Evolutionary conservation across 345 rosid genomes (phyloP).

Genomic region (Gossypium herbaceum): DNA sequence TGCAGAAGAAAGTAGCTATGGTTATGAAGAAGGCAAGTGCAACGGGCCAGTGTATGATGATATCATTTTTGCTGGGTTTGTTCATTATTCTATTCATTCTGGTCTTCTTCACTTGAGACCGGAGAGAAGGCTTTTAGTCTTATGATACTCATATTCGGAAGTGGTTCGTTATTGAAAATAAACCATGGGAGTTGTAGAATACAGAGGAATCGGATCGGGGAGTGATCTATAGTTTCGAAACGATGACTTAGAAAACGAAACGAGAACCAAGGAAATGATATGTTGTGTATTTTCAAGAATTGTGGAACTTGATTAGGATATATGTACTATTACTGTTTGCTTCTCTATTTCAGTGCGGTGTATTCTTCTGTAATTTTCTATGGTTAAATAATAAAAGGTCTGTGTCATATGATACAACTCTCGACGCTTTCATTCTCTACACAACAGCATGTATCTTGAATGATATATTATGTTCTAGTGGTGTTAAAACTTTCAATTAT

Average conservation of each 20-base stretch:
- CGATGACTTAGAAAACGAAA: background rate
- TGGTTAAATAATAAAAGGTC: background rate
- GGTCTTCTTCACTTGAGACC: slow-evolving; percentile 64
- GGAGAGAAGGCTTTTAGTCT: background rate
- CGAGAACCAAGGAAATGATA: background rate
- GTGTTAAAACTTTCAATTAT: no score
- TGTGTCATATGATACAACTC: background rate
- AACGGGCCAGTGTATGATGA: slow-evolving; percentile 96
- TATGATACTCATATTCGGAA: background rate
- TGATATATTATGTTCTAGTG: no score
- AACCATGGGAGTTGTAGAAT: slow-evolving; percentile 1
- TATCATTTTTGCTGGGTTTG: slow-evolving; percentile 63
- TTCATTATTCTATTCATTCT: slow-evolving; percentile 85
- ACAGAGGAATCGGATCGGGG: background rate
- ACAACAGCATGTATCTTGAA: no score
- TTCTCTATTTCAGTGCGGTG: background rate
- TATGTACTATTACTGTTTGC: background rate
- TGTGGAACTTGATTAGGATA: background rate
- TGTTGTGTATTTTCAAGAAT: background rate
- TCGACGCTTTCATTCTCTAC: no score
- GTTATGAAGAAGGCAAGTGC: slow-evolving; percentile 97
- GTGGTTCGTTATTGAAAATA: background rate
- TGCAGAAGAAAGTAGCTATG: slow-evolving; percentile 95
- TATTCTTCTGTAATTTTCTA: background rate
- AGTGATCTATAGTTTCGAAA: background rate